Percentiles rank a stretch among this genome's conserved stretches.
Conservation (phyloP, 163 green algal genomes). For the Coccomyxa subellipsoidea region DNA sequence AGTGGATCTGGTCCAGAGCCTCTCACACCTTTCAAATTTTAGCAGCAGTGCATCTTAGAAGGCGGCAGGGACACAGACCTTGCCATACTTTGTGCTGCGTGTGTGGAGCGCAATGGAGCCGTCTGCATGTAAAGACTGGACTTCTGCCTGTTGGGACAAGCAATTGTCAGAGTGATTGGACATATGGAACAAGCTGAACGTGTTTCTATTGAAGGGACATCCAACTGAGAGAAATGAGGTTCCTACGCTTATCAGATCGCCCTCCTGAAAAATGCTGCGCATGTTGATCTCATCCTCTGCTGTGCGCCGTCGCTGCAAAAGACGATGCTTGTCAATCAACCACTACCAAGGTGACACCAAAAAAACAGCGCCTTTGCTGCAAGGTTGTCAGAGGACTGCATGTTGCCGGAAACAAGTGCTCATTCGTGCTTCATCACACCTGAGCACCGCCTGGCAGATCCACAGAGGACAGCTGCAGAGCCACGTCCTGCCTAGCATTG, state of each 20-base stretch:
- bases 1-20: background rate
- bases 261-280: conserved; percentile 75
- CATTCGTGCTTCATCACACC: no score
- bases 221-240: no score
- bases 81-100: conserved; percentile 83
- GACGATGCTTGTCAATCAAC: background rate
- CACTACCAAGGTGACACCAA: no score
- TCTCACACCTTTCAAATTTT: no score
- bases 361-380: no score
- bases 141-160: conserved; percentile 63
- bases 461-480: conserved; percentile 78
- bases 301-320: conserved; percentile 71
- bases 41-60: no score
- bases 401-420: no score
- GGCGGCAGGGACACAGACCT: conserved; percentile 32
- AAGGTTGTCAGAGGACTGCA: no score
- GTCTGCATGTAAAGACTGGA: conserved; percentile 78
- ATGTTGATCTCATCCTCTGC: conserved; percentile 92
- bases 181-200: background rate
- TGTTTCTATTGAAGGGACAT: background rate
- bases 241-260: conserved; percentile 77
- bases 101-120: conserved; percentile 80
- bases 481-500: conserved; percentile 59
- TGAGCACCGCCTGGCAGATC: conserved; percentile 78
- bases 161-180: background rate